Evolutionary conservation across 1,284 basidiomycete genomes (phyloP).

Genomic region (Amylostereum chailletii): DNA sequence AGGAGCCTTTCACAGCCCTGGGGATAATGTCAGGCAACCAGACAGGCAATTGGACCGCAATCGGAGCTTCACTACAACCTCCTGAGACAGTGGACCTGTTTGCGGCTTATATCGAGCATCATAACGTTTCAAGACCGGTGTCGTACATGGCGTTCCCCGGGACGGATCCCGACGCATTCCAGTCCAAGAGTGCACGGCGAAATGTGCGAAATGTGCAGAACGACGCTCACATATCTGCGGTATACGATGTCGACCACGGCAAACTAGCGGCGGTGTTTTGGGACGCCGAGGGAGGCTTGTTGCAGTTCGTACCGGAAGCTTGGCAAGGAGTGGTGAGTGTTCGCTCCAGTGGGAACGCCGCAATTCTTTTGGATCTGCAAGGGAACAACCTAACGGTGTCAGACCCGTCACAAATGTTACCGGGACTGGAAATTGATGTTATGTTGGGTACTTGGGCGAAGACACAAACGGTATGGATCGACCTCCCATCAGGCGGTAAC

Average conservation of each 20-base stretch:
- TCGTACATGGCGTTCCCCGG: constrained; percentile 52
- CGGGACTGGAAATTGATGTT: constrained; percentile 21
- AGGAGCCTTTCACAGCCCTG: constrained; percentile 24
- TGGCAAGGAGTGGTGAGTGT: constrained; percentile 27
- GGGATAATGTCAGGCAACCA: constrained; percentile 37
- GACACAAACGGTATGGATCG: constrained; percentile 11
- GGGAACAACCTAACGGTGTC: constrained; percentile 41
- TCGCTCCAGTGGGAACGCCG: constrained; percentile 29
- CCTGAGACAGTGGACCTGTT: constrained; percentile 48
- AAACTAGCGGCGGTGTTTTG: constrained; percentile 37
- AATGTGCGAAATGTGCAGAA: constrained; percentile 33
- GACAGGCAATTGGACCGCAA: constrained; percentile 52
- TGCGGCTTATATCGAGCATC: constrained; percentile 49
- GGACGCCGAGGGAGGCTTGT: constrained; percentile 23
- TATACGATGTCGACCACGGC: constrained; percentile 27
- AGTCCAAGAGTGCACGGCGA: constrained; percentile 12
- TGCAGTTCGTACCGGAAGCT: constrained; percentile 10
- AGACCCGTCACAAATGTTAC: constrained; percentile 42
- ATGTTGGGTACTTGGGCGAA: constrained; percentile 16
- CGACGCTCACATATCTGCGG: constrained; percentile 31
- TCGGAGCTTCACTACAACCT: constrained; percentile 52
- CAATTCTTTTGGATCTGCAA: constrained; percentile 34
- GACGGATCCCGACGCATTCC: constrained; percentile 25
- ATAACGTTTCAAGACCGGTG: constrained; percentile 23
- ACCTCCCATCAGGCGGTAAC: constrained; percentile 2